Evolutionary conservation across 345 rosid genomes (phyloP).

Genomic region (Turnera subulata): DNA sequence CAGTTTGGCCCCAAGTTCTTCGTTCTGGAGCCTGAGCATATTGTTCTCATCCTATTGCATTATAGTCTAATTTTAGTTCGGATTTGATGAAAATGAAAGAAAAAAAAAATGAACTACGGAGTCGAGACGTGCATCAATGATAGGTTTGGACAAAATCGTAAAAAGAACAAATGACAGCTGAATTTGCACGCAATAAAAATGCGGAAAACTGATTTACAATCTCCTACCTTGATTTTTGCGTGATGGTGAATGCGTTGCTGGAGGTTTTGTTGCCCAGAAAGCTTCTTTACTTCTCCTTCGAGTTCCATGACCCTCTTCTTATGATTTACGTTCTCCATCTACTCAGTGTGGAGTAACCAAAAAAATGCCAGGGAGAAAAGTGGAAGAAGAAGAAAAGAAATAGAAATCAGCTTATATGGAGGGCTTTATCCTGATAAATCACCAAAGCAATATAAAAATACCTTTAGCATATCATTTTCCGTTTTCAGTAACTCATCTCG

Average conservation of each 20-base stretch:
- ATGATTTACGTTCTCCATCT: slow-evolving; percentile 66
- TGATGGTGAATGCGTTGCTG: slow-evolving; percentile 91
- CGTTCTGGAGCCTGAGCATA: slow-evolving; percentile 62
- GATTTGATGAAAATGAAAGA: neutral
- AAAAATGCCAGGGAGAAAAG: neutral
- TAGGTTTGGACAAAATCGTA: neutral
- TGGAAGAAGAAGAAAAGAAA: neutral
- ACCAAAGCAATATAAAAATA: slow-evolving; percentile 8
- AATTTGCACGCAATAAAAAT: neutral
- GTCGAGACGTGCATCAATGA: neutral
- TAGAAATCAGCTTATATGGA: neutral
- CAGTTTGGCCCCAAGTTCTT: slow-evolving; percentile 65
- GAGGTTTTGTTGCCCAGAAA: slow-evolving; percentile 83
- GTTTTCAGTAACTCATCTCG: slow-evolving; percentile 59
- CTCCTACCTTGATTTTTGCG: slow-evolving; percentile 82
- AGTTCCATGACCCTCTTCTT: slow-evolving; percentile 63
- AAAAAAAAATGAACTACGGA: neutral
- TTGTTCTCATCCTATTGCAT: slow-evolving; percentile 85
- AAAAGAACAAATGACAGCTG: neutral
- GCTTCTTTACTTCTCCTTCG: slow-evolving; percentile 73
- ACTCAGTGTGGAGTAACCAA: slow-evolving; percentile 12
- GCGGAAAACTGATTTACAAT: neutral
- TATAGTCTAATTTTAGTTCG: neutral
- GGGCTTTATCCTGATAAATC: neutral
- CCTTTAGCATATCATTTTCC: slow-evolving; percentile 83